Base-by-base conservation (phyloP, 345 rosid species). In the Trapa incisa region DNA sequence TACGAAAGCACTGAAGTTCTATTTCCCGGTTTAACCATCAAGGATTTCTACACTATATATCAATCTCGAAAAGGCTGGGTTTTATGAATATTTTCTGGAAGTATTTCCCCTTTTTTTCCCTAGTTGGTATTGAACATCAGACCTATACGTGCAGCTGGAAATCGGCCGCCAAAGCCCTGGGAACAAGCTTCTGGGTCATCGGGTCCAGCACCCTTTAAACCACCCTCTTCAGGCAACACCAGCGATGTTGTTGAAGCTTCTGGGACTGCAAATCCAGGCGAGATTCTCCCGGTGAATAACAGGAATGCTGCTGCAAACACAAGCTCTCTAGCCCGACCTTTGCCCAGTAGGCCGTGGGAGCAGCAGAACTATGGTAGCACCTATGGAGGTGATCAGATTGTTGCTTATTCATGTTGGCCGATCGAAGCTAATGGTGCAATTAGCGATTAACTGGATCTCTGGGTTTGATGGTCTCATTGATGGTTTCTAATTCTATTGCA, bases 211-310 rank as follows among this genome's bases (percentile, higher is more conserved):
- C 99, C 99, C 73, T 94, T 94, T 67, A 94, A 88, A 74, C 99
- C 99, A 14, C 86, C 99, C 35, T 87, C 96, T 12, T 66, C 84
- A 67, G 92, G 96, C 36, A 89, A 79, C 86, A 94, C 97, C 10
- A 89, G 91, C 72, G 95, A 80, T 75, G 92, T 89, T 1, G 99
- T 94, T 50, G 97, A 94, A 77, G 92, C 93, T 72, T 89, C 99
- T 37, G 99, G 99, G 67, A 91, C 99, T 52, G 97, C 96, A 7
- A 84, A 65, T 66, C 97, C 96, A 0, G 96, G 97, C 58, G 99
- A 91, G 73, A 78, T 88, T 37, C 86, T 91, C 77, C 53, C 96
- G 0, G 42, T 82, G 32, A 66, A 64, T 29, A 78, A 80, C 70
- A 75, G 79, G 66, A 82, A 72, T 74, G 62, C 87, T 1, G 64